Base-by-base conservation (phyloP, 2,329 filamentous ascomycete species). In the Phoma herbarum region DNA sequence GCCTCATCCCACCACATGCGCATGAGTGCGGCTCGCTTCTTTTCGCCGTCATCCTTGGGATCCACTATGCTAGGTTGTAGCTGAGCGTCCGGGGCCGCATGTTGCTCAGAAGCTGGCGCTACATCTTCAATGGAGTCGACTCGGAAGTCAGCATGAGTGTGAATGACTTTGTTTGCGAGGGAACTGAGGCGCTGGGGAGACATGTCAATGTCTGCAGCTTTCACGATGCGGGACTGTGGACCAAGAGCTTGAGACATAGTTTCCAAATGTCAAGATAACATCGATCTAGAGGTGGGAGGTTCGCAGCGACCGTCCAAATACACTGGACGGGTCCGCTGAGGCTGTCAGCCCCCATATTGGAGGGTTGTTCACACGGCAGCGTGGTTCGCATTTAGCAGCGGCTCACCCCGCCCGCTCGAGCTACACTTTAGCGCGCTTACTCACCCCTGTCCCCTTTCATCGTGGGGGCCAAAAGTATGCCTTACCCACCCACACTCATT, bases 1-100 rank as follows among this genome's bases (percentile, higher is more conserved):
- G 65, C 67, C 41, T 75, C 68, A 29, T 73, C 66, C 72, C 73
- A 77, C 68, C 71, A 75, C 44, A 64, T 64, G 45, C 70, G 72
- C 69, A 75, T 72, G 22, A 69, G n/a, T 22, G 62, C 66, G 9
- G 66, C 66, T 29, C 59, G 60, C 31, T 68, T 35, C 39, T 65
- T 66, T 8, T 60, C 42, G 9, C 48, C 61, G 11, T 49, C 61
- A 57, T 73, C 65, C 42, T 67, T 52, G 9, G 31, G 25, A 22
- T 22, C 51, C 11, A 44, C n/a, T 8, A 33, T 58, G 41, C 37
- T 60, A 12, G 57, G 49, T 11, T 62, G 29, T 42, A 59, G 12
- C 31, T 22, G 39, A 53, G 8, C 58, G 31, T 14, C 33, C 49
- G 11, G 60, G 54, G 20, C 47, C 7, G 16, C 31, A 11, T 2